These are phyloP conservation scores for Crataegus laevigata DNA, from an alignment of 306 rosid species.

Conservation along the genomic window DNA sequence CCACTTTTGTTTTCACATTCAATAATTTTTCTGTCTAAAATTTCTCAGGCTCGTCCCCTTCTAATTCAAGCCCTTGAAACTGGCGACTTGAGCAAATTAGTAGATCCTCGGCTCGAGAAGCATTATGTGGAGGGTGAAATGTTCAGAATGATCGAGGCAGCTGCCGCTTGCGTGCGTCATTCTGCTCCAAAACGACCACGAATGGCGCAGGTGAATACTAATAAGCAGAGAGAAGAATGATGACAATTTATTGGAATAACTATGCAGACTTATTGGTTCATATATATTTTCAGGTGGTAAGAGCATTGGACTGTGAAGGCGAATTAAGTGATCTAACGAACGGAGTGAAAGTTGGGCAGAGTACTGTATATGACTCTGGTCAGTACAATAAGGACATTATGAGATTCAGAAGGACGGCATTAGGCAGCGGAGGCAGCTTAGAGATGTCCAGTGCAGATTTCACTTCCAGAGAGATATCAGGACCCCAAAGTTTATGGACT, in stretches of 20 bases:
- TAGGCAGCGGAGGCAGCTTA: constrained; percentile 36
- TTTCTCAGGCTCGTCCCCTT: constrained; percentile 74
- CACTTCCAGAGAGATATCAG: constrained; percentile 34
- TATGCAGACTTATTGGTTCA: not conserved
- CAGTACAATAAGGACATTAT: constrained; percentile 55
- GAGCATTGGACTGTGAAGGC: constrained; percentile 66
- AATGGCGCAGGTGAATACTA: constrained; percentile 70
- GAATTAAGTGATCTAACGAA: constrained; percentile 64
- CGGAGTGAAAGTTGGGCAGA: constrained; percentile 85
- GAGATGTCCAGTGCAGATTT: constrained; percentile 37
- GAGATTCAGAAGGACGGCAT: constrained; percentile 56
- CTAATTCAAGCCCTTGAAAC: constrained; percentile 63
- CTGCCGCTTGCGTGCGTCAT: constrained; percentile 92
- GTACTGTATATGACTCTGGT: constrained; percentile 61
- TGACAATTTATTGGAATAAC: no score
- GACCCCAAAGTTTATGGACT: constrained; percentile 20
- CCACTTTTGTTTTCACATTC: not conserved
- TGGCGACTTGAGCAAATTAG: constrained; percentile 45
- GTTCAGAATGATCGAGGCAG: constrained; percentile 81
- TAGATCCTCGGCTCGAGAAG: constrained; percentile 58
- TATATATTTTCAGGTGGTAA: constrained; percentile 52
- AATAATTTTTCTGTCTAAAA: constrained; percentile 9
- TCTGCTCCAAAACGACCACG: constrained; percentile 87
- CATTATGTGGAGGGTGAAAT: constrained; percentile 60
- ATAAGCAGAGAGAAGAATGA: not conserved